phyloP scores from a whole-genome alignment of 805 yeast genomes.

The Tetrapisispora taiwanensis region DNA sequence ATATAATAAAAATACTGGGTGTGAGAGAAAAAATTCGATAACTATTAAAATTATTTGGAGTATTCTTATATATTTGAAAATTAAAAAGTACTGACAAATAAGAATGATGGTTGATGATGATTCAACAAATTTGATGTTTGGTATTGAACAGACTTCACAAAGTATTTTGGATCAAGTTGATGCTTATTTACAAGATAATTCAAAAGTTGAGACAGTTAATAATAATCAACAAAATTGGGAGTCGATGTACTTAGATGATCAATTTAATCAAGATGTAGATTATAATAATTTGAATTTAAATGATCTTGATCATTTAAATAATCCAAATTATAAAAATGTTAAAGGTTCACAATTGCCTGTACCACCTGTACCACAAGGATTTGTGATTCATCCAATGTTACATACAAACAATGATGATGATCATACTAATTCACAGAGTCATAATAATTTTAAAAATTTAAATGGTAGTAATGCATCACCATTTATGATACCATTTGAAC shows the following conservation, averaged over 20 bases:
- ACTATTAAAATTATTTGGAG: too few relatives aligned
- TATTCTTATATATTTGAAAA: too few relatives aligned
- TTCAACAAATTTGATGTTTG: slow-evolving; percentile 1
- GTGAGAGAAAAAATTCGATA: too few relatives aligned
- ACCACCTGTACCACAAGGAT: not conserved
- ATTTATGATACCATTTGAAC: not conserved
- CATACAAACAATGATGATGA: not conserved
- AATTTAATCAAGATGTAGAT: not conserved
- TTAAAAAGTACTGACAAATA: too few relatives aligned
- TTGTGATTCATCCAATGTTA: not conserved
- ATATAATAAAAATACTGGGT: not conserved
- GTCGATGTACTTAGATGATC: slow-evolving; percentile 2
- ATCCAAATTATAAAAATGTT: not conserved
- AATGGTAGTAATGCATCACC: slow-evolving; percentile 1
- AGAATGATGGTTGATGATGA: not conserved
- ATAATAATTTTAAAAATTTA: not conserved
- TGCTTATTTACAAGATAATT: slow-evolving; percentile 8
- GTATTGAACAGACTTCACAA: slow-evolving; percentile 9
- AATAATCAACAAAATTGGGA: slow-evolving; percentile 1
- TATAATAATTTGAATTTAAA: not conserved
- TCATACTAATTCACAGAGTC: not conserved
- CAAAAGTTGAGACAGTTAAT: not conserved
- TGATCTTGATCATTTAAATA: not conserved
- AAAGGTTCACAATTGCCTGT: not conserved
- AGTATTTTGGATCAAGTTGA: slow-evolving; percentile 27